Conservation (phyloP, 306 rosid species). For the Sesbania bispinosa region DNA sequence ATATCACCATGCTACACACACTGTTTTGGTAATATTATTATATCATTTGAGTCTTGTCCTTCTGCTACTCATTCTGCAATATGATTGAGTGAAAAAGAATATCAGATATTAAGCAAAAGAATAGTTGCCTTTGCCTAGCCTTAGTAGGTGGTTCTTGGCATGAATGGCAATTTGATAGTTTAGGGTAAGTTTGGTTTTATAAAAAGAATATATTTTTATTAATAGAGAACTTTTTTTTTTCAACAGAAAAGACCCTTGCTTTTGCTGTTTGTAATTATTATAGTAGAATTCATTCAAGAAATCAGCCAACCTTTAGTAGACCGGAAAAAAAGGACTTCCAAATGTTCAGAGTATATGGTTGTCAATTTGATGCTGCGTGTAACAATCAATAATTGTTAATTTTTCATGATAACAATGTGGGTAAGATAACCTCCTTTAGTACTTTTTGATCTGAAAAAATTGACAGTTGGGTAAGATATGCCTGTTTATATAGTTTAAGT, state of each 20-base stretch:
- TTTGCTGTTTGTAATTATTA: too few relatives aligned
- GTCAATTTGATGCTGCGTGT: not conserved
- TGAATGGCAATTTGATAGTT: too few relatives aligned
- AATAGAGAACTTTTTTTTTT: too few relatives aligned
- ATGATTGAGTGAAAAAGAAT: not conserved
- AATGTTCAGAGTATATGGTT: not conserved
- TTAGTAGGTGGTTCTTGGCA: not conserved
- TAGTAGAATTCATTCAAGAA: too few relatives aligned
- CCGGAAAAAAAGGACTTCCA: not conserved
- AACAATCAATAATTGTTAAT: not conserved
- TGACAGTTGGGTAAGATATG: not conserved
- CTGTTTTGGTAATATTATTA: not conserved
- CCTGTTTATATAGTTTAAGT: not conserved
- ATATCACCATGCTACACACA: not conserved
- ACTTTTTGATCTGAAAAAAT: constrained; percentile 1
- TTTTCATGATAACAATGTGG: not conserved
- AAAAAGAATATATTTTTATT: too few relatives aligned
- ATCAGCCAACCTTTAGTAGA: not conserved
- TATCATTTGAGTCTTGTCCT: not conserved
- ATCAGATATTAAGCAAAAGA: not conserved
- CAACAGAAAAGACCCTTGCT: too few relatives aligned
- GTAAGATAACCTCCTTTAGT: not conserved
- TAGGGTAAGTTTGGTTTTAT: too few relatives aligned
- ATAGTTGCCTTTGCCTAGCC: not conserved
- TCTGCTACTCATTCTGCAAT: not conserved